These are phyloP conservation scores for Colletotrichum filicis DNA, from an alignment of 2,329 filamentous ascomycete species.

Conservation along the genomic window DNA sequence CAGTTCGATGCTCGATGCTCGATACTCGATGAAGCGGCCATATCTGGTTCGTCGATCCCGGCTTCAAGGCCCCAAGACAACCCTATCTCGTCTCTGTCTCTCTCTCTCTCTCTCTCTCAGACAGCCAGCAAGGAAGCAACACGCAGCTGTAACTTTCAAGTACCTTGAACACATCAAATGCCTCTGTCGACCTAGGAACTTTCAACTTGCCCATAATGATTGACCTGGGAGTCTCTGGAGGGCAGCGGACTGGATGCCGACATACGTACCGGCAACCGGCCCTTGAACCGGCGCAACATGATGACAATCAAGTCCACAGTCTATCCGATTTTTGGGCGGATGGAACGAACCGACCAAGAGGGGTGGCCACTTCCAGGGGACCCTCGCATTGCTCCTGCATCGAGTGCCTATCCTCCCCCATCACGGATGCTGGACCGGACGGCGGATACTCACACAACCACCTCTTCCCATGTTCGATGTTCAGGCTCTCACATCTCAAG, in stretches of 20 bases:
- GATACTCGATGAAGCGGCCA: constrained; percentile 1
- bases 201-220: not conserved
- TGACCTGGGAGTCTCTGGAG: not conserved
- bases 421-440: not conserved
- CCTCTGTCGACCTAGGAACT: not conserved
- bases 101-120: too few species aligned
- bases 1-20: not conserved
- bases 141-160: not conserved
- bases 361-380: constrained; percentile 20
- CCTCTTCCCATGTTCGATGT: not conserved
- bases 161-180: too few species aligned
- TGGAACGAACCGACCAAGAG: constrained; percentile 31
- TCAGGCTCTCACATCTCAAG: constrained; percentile 1
- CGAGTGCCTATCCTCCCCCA: not conserved
- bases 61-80: not conserved
- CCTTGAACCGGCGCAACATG: not conserved
- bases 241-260: not conserved
- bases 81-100: not conserved
- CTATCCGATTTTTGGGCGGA: constrained; percentile 16
- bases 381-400: constrained; percentile 32
- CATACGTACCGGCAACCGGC: not conserved
- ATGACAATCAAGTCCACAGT: constrained; percentile 3
- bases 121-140: not conserved
- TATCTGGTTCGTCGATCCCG: constrained; percentile 9
- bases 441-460: not conserved